phyloP scores from a whole-genome alignment of 306 rosid species.

The Sindora glabra region DNA sequence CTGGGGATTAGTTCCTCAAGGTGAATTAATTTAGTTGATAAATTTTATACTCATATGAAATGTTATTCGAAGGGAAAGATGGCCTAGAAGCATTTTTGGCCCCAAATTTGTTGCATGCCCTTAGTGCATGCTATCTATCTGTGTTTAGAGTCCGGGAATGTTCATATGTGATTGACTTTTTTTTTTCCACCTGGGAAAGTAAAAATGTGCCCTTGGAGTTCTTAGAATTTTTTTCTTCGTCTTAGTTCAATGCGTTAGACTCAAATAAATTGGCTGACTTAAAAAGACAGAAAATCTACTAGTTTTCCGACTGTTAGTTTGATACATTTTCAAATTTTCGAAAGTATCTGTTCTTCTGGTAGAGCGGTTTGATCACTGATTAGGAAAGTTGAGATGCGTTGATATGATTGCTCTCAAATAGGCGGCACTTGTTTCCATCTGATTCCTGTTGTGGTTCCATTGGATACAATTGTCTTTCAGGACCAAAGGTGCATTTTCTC shows the following conservation, averaged over 20 bases:
- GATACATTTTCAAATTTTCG: neutral
- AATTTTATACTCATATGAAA: neutral
- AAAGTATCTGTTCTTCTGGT: too few species aligned
- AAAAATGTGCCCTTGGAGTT: neutral
- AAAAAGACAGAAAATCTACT: neutral
- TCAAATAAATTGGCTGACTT: neutral
- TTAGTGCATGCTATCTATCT: neutral
- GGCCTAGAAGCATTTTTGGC: neutral
- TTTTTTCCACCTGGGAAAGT: neutral
- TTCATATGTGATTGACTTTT: neutral
- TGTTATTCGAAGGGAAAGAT: neutral
- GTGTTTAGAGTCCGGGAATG: neutral
- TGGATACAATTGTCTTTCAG: neutral
- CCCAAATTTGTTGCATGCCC: neutral
- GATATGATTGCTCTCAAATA: neutral
- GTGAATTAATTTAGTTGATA: constrained; percentile 16
- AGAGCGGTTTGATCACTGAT: too few species aligned
- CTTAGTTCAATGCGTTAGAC: neutral
- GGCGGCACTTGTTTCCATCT: neutral
- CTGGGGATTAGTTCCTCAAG: constrained; percentile 75
- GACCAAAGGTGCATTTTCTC: too few species aligned
- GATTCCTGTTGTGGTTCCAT: neutral
- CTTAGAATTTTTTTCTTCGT: neutral
- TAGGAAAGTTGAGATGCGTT: too few species aligned
- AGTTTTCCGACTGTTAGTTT: neutral